A percentile compares a stretch with the other conserved stretches of the same genome.
Evolutionary conservation across 2,329 filamentous ascomycete species (phyloP).

Genomic region (Sclerotinia subarctica): DNA sequence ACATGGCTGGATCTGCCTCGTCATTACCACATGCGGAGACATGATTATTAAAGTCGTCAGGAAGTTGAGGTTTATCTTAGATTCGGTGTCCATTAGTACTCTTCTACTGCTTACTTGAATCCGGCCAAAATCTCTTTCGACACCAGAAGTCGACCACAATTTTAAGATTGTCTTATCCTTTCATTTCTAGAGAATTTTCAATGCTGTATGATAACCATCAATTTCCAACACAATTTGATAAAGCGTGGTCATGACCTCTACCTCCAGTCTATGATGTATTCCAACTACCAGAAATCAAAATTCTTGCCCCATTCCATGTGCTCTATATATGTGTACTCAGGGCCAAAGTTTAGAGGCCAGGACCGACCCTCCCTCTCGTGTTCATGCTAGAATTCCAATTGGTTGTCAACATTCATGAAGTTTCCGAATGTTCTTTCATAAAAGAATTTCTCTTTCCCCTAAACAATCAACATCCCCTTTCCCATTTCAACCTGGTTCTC

Average conservation of each 20-base stretch:
- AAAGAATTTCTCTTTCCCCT: not conserved
- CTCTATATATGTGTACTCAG: not conserved
- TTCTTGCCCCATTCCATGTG: not conserved
- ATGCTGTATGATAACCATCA: not conserved
- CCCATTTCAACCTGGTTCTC: too few relatives aligned
- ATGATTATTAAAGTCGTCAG: not conserved
- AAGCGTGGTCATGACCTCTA: not conserved
- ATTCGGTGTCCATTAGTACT: too few relatives aligned
- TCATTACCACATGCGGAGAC: not conserved
- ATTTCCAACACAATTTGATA: too few relatives aligned
- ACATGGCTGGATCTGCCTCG: not conserved
- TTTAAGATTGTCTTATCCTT: too few relatives aligned
- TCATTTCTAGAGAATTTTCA: not conserved
- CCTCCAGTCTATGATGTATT: not conserved
- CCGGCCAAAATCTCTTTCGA: too few relatives aligned
- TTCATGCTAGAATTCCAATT: not conserved
- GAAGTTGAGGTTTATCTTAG: not conserved
- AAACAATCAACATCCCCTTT: not conserved
- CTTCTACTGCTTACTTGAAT: too few relatives aligned
- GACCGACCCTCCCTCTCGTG: not conserved
- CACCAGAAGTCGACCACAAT: too few relatives aligned
- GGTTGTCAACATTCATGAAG: too few relatives aligned
- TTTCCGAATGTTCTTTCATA: not conserved
- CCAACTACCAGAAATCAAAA: not conserved
- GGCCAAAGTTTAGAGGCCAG: not conserved